These are phyloP conservation scores for Wallacemonas rigidus DNA, from an alignment of 208 protist genomes.

Conservation along the genomic window DNA sequence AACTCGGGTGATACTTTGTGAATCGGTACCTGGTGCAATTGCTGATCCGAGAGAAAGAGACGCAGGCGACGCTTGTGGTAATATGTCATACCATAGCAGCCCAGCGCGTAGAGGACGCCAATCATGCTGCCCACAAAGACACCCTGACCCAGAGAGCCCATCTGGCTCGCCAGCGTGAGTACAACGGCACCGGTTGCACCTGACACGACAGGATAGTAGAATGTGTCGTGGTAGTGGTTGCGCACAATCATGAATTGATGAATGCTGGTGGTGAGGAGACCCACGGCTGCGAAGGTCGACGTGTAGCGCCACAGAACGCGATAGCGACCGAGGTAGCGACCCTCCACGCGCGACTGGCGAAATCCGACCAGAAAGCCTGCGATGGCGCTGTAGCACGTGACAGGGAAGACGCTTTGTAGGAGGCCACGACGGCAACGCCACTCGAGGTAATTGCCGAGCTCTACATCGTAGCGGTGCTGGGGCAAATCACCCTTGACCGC, in stretches of 20 bases:
- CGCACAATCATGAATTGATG: slow-evolving; percentile 81
- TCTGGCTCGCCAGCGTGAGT: slow-evolving; percentile 64
- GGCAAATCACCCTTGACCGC: slow-evolving; percentile 62
- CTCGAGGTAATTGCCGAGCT: slow-evolving; percentile 75
- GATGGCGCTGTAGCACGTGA: slow-evolving; percentile 62
- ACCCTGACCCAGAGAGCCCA: slow-evolving; percentile 67
- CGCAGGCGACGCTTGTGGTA: slow-evolving; percentile 70
- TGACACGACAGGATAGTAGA: slow-evolving; percentile 75
- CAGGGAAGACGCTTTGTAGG: slow-evolving; percentile 80
- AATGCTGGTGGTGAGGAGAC: slow-evolving; percentile 66
- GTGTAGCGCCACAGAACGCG: slow-evolving; percentile 82
- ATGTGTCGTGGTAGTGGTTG: slow-evolving; percentile 77
- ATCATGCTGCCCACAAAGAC: slow-evolving; percentile 72
- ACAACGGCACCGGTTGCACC: slow-evolving; percentile 49
- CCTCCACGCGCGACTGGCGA: slow-evolving; percentile 71
- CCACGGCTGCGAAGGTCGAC: slow-evolving; percentile 72
- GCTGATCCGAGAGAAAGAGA: slow-evolving; percentile 76
- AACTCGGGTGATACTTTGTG: slow-evolving; percentile 84
- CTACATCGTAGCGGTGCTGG: slow-evolving; percentile 56
- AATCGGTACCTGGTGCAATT: slow-evolving; percentile 75
- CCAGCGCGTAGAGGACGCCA: slow-evolving; percentile 69
- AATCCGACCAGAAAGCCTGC: slow-evolving; percentile 70
- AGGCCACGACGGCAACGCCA: slow-evolving; percentile 84
- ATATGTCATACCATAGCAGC: slow-evolving; percentile 76
- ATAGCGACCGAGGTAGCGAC: slow-evolving; percentile 80